Evolutionary conservation across 192 early-diverging fungal species (phyloP).

Genomic region (Spizellomyces sp.): DNA sequence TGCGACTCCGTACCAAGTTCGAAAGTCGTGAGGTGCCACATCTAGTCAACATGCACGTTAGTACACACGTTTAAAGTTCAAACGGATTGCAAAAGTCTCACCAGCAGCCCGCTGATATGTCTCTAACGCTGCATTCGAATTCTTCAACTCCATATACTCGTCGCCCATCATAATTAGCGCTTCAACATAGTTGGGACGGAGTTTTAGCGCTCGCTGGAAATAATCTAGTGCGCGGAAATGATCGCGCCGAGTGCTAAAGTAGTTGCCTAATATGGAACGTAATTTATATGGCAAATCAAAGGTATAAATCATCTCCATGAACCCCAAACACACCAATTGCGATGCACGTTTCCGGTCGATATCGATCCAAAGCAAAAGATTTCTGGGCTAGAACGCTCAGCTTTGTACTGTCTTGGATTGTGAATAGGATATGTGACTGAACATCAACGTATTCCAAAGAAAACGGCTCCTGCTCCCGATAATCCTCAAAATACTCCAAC

Average conservation of each 20-base stretch:
- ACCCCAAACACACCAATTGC: slow-evolving; percentile 22
- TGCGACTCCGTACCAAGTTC: slow-evolving; percentile 92
- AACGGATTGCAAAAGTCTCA: slow-evolving; percentile 26
- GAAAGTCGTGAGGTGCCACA: slow-evolving; percentile 75
- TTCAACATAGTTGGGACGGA: slow-evolving; percentile 72
- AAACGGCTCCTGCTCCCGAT: slow-evolving; percentile 74
- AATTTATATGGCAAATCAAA: background rate
- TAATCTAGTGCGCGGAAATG: slow-evolving; percentile 83
- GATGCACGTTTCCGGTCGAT: slow-evolving; percentile 82
- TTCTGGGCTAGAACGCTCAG: slow-evolving; percentile 79
- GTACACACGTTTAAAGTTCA: slow-evolving; percentile 5
- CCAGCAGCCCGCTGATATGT: slow-evolving; percentile 83
- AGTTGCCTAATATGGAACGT: slow-evolving; percentile 69
- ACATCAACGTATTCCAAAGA: slow-evolving; percentile 80
- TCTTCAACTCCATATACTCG: slow-evolving; percentile 92
- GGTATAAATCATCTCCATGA: background rate
- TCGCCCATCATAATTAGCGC: slow-evolving; percentile 96
- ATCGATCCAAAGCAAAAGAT: slow-evolving; percentile 71
- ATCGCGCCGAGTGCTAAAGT: slow-evolving; percentile 79
- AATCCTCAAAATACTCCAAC: slow-evolving; percentile 64
- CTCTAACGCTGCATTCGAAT: slow-evolving; percentile 84
- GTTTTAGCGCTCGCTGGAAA: slow-evolving; percentile 81
- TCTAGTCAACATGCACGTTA: slow-evolving; percentile 43
- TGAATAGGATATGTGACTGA: slow-evolving; percentile 87
- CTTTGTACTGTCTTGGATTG: slow-evolving; percentile 68